Base-by-base conservation (phyloP, 768 basidiomycete genomes). In the Dentipellis fragilis region DNA sequence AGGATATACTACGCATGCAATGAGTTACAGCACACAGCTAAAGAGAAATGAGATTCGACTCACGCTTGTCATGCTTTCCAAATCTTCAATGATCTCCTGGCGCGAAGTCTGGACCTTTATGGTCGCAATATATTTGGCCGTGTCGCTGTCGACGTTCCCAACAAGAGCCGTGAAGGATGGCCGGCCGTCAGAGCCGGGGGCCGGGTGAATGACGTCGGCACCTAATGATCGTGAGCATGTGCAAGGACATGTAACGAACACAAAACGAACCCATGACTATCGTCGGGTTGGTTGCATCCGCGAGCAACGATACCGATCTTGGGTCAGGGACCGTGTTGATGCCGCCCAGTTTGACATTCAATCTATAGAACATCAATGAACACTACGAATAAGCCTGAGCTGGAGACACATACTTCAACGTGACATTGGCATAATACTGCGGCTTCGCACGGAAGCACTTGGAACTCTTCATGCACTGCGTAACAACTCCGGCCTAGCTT, bases 131-230 rank as follows among this genome's bases (percentile, higher is more conserved):
- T 90, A 93, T 66, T 90, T 90, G 4, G 86, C 85, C 0, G 78
- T 80, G 55, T 84, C 80, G 0, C 80, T 80, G 65, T 93, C 90
- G 29, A 93, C 81, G 58, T 84, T 92, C 34, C 79, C 88, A 16
- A 92, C 89, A 6, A 93, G 72, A 6, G 88, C 76, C 0, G 89
- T 86, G 66, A 87, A 91, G 0, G 89, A 92, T 1, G 90, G 90
- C 3, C 83, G 79, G 16, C 83, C 87, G n/a, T 78, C 79, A 0
- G 87, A 79, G 9, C 88, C 88, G 17, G 90, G 88, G 7, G 87
- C 78, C 9, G 90, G 89, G 62, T 92, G 89, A 40, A 89, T 87
- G 29, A 88, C 87, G 66, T 91, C 88, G 16, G 89, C 89, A 58
- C 87, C 84, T 87, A 58, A 45, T 51, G 54, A 52, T 34, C 34